Percentiles rank a stretch among this genome's conserved stretches.
Conservation (phyloP, 192 early-diverging fungal species). For the Neocallimastix lanati region DNA sequence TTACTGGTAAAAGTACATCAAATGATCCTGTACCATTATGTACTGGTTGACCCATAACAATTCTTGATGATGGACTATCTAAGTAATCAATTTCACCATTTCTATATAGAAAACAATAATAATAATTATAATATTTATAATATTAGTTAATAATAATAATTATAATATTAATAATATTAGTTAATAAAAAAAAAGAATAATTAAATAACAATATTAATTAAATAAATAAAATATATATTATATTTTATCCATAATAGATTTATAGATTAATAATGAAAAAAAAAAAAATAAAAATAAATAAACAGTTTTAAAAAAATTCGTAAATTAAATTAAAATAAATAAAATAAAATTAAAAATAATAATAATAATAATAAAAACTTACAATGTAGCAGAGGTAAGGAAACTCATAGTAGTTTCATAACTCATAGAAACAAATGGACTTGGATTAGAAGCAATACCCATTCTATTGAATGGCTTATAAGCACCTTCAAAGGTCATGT, state of each 20-base stretch:
- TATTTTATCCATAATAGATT: too few species aligned
- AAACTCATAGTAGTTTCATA: constrained; percentile 94
- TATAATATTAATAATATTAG: too few species aligned
- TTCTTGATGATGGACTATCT: constrained; percentile 73
- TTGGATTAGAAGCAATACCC: constrained; percentile 76
- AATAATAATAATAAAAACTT: constrained; percentile 2
- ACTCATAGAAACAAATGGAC: constrained; percentile 94
- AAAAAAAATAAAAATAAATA: constrained; percentile 4
- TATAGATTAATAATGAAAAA: too few species aligned
- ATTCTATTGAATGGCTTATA: constrained; percentile 96
- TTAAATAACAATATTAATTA: too few species aligned
- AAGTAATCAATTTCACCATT: constrained; percentile 77
- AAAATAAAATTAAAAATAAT: background rate
- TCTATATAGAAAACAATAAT: too few species aligned
- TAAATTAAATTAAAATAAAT: background rate
- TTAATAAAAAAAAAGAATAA: too few species aligned
- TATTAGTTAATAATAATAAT: too few species aligned
- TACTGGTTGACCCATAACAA: constrained; percentile 87
- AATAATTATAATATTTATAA: too few species aligned
- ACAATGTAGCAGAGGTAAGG: constrained; percentile 73
- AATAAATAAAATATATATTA: too few species aligned
- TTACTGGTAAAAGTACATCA: constrained; percentile 42
- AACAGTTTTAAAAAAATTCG: too few species aligned
- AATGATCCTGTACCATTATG: constrained; percentile 86
- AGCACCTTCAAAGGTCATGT: constrained; percentile 98